Evolutionary conservation across 176 grass and related monocot genomes (phyloP).

Genomic region (Ampelocalamus luodianensis): DNA sequence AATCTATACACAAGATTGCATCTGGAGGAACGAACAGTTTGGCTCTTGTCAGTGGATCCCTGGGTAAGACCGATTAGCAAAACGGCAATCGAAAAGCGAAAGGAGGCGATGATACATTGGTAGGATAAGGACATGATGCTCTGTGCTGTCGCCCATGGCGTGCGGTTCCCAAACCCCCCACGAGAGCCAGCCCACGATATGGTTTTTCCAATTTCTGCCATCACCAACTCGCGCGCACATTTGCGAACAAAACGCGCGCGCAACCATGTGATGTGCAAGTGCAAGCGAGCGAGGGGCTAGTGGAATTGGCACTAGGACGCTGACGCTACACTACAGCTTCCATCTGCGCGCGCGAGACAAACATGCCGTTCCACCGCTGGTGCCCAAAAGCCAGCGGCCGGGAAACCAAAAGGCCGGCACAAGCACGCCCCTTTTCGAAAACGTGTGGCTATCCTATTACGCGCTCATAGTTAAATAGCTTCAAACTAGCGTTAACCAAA

Average conservation of each 20-base stretch:
- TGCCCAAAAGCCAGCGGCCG: constrained; percentile 47
- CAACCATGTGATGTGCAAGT: constrained; percentile 14
- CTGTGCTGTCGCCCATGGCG: constrained; percentile 47
- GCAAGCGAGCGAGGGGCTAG: background rate
- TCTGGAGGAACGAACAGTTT: constrained; percentile 12
- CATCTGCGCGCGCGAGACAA: constrained; percentile 23
- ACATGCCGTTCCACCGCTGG: constrained; percentile 32
- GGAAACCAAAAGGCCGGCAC: constrained; percentile 50
- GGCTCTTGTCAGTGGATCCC: constrained; percentile 42
- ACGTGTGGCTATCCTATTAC: background rate
- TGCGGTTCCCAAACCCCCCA: constrained; percentile 35
- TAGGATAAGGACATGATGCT: constrained; percentile 7
- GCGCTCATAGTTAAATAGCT: background rate
- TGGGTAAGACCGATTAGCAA: constrained; percentile 24
- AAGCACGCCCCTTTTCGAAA: constrained; percentile 12
- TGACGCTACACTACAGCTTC: constrained; percentile 16
- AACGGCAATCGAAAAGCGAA: constrained; percentile 13
- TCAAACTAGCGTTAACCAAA: background rate
- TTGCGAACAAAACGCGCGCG: background rate
- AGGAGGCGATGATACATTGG: background rate
- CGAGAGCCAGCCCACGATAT: constrained; percentile 38
- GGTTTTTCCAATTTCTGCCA: background rate
- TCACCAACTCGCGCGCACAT: constrained; percentile 18
- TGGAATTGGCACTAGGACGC: background rate
- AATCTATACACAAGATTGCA: background rate